Conservation (phyloP, 768 basidiomycete genomes). For the Strobilomyces confusus region DNA sequence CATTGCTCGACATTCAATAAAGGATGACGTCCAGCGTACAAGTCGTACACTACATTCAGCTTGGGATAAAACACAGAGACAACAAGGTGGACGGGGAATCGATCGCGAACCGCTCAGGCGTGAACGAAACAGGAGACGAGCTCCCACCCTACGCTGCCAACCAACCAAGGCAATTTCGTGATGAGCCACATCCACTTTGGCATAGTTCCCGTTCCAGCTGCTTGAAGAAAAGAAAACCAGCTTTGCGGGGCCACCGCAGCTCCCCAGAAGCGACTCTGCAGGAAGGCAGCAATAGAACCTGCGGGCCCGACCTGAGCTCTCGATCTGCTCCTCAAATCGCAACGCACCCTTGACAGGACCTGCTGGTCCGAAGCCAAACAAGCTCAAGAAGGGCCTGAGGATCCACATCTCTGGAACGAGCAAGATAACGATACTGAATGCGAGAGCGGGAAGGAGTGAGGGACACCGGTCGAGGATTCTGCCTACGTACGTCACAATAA, state of each 20-base stretch:
- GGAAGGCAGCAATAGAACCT: not conserved
- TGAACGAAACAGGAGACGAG: not conserved
- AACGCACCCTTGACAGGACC: slow-evolving; percentile 10
- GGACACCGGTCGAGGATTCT: slow-evolving; percentile 15
- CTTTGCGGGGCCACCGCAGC: not conserved
- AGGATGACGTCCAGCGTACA: too few relatives aligned
- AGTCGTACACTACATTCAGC: too few relatives aligned
- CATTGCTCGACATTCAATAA: too few relatives aligned
- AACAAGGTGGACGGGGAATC: not conserved
- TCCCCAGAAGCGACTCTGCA: not conserved
- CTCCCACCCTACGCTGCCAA: not conserved
- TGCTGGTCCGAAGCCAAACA: slow-evolving; percentile 14
- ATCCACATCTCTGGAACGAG: slow-evolving; percentile 16
- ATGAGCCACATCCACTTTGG: not conserved
- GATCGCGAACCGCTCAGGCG: not conserved
- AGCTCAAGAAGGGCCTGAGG: slow-evolving; percentile 1
- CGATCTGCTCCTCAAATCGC: not conserved
- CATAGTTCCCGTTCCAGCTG: not conserved
- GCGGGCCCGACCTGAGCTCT: not conserved
- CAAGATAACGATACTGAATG: not conserved
- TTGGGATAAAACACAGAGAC: too few relatives aligned
- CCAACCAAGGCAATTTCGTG: not conserved
- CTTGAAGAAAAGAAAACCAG: not conserved
- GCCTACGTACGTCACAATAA: not conserved
- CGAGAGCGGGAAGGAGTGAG: not conserved